Evolutionary conservation across 179 eudicot genomes (phyloP).

Genomic region (Actinidia chinensis): DNA sequence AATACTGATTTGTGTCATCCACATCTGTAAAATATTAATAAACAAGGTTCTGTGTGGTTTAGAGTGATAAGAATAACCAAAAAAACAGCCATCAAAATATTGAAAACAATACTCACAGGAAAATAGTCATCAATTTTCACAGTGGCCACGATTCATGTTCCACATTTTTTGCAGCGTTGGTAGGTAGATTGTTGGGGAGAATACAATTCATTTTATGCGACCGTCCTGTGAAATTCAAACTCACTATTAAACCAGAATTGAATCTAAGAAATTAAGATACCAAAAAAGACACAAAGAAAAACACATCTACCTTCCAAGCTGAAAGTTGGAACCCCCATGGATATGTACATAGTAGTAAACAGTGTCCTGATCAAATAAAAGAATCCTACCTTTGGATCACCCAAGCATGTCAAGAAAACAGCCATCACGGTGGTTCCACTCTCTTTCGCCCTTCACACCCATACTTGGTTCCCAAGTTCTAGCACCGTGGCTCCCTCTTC

Average conservation of each 20-base stretch:
- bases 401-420: too few relatives aligned
- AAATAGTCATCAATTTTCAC: conserved; percentile 74
- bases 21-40: conserved; percentile 48
- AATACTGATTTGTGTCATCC: conserved; percentile 66
- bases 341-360: too few relatives aligned
- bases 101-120: conserved; percentile 53
- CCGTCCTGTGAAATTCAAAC: conserved; percentile 63
- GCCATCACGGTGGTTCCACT: too few relatives aligned
- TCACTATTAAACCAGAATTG: not conserved
- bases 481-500: too few relatives aligned
- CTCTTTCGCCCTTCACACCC: too few relatives aligned
- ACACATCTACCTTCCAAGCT: not conserved
- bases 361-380: too few relatives aligned
- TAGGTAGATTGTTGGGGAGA: conserved; percentile 84
- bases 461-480: too few relatives aligned
- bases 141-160: conserved; percentile 70
- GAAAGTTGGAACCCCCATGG: too few relatives aligned
- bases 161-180: conserved; percentile 60
- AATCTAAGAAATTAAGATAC: not conserved
- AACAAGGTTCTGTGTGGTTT: not conserved
- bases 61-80: not conserved
- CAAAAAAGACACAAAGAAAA: not conserved
- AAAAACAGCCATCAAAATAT: not conserved
- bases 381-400: too few relatives aligned
- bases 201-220: conserved; percentile 78